Evolutionary conservation across 371 early-diverging fungal genomes (phyloP).

Genomic region (Chytridium lagenaria): DNA sequence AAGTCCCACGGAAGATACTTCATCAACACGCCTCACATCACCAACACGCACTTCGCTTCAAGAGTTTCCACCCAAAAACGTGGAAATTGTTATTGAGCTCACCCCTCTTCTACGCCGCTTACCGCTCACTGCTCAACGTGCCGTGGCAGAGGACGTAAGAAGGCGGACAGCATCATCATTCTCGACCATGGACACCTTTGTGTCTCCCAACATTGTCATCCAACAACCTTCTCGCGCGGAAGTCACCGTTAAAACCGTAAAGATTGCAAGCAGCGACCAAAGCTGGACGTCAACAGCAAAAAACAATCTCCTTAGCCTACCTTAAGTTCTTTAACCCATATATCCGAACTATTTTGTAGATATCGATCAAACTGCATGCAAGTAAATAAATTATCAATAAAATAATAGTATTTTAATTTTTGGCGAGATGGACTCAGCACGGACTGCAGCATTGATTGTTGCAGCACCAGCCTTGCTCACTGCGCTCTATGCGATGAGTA

Average conservation of each 20-base stretch:
- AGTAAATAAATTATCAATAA: too few relatives aligned
- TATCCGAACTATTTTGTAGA: too few relatives aligned
- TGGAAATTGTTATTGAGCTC: conserved; percentile 5
- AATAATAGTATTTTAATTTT: too few relatives aligned
- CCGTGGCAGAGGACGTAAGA: conserved; percentile 19
- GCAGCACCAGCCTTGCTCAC: not conserved
- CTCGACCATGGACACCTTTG: not conserved
- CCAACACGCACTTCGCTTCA: not conserved
- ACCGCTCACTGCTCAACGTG: conserved; percentile 3
- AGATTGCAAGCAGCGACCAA: not conserved
- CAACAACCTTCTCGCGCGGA: not conserved
- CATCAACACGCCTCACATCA: not conserved
- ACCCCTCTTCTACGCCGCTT: conserved; percentile 5
- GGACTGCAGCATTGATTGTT: not conserved
- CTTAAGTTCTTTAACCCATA: too few relatives aligned
- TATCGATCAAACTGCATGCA: too few relatives aligned
- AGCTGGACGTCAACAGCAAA: not conserved
- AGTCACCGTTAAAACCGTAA: not conserved
- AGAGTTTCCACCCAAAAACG: not conserved
- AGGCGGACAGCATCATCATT: not conserved
- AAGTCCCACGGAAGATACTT: not conserved
- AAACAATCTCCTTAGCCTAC: too few relatives aligned
- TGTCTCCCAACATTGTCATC: not conserved
- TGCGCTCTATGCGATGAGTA: not conserved
- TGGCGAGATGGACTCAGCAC: not conserved